These are phyloP conservation scores for Tylopilus felleus DNA, from an alignment of 768 basidiomycete genomes.

Conservation along the genomic window DNA sequence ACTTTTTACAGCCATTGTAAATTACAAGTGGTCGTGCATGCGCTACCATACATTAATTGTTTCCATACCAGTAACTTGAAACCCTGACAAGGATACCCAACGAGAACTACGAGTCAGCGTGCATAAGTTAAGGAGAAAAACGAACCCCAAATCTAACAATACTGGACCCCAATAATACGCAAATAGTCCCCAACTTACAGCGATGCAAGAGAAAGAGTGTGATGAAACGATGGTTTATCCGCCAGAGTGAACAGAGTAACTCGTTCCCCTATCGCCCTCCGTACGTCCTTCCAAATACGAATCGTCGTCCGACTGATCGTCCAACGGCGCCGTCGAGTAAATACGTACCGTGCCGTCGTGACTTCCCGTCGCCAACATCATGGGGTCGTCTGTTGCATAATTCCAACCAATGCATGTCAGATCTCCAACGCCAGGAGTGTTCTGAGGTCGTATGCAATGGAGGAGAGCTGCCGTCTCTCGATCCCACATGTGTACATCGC, in stretches of 20 bases:
- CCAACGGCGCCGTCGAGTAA: slow-evolving; percentile 51
- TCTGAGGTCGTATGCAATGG: slow-evolving; percentile 63
- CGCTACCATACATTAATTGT: slow-evolving; percentile 27
- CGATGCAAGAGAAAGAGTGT: background rate
- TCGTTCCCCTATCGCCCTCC: slow-evolving; percentile 24
- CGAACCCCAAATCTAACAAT: background rate
- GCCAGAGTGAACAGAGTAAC: slow-evolving; percentile 28
- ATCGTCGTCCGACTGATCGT: slow-evolving; percentile 21
- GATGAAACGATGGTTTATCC: slow-evolving; percentile 15
- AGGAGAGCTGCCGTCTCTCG: slow-evolving; percentile 71
- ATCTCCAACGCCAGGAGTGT: slow-evolving; percentile 50
- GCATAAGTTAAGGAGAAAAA: slow-evolving; percentile 22
- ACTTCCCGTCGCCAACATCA: slow-evolving; percentile 67
- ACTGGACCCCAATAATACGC: slow-evolving; percentile 14
- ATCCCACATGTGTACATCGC: slow-evolving; percentile 86
- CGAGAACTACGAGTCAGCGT: slow-evolving; percentile 10
- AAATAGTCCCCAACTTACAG: slow-evolving; percentile 2
- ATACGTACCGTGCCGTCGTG: slow-evolving; percentile 75
- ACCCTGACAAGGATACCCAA: slow-evolving; percentile 8
- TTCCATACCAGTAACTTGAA: slow-evolving; percentile 25
- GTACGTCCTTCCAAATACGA: slow-evolving; percentile 24
- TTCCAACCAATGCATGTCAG: slow-evolving; percentile 84
- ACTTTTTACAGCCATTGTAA: slow-evolving; percentile 13
- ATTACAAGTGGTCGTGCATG: slow-evolving; percentile 19
- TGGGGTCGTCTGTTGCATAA: slow-evolving; percentile 47